Evolutionary conservation across 148 eudicot genomes (phyloP), one percentile per base, ranked within the genome.

Genomic region (Fagopyrum tataricum): DNA sequence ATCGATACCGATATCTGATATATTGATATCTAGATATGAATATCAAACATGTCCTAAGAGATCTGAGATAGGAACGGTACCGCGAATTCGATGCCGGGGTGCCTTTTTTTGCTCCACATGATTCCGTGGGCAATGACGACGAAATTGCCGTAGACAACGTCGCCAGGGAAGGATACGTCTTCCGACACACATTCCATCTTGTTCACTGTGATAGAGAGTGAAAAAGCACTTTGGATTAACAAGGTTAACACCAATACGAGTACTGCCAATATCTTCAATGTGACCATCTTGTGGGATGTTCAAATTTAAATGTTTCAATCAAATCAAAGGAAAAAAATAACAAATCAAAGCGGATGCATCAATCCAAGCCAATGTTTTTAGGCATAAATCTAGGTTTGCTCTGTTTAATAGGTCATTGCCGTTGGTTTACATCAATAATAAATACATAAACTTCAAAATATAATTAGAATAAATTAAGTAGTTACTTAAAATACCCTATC

Each of bases 71-170:
- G 56, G 13, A 15, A 14, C 4, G 23, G 72, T 75, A 87, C 91
- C 5, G 73, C 79, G 62, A 87, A 82, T 39, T 87, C 89, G 71
- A 87, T 82, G 75, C 91, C 91, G 12, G 84, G 91, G 40, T 84
- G 91, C 42, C 11, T 31, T 67, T 85, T 85, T 37, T 84, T 78
- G 74, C 72, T 79, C 89, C 91, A 87, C 78, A 85, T 82, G 66
- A 87, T 80, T 39, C 84, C 87, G 73, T 87, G 87, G 67, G 85
- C 89, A 42, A 85, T 85, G 31, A 87, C 91, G 37, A 87, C 89
- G 72, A 87, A 85, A 64, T 83, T 87, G 0, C 91, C 91, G 20
- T 87, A 83, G 49, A 87, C 75, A 44, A 79, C 72, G 75, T 87
- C 91, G 17, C 88, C 85, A 17, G 84, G 85, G 48, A 79, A 87